Evolutionary conservation across 1,284 basidiomycete species (phyloP), one percentile per base, ranked within the genome.

Genomic region (Marasmius oreades): DNA sequence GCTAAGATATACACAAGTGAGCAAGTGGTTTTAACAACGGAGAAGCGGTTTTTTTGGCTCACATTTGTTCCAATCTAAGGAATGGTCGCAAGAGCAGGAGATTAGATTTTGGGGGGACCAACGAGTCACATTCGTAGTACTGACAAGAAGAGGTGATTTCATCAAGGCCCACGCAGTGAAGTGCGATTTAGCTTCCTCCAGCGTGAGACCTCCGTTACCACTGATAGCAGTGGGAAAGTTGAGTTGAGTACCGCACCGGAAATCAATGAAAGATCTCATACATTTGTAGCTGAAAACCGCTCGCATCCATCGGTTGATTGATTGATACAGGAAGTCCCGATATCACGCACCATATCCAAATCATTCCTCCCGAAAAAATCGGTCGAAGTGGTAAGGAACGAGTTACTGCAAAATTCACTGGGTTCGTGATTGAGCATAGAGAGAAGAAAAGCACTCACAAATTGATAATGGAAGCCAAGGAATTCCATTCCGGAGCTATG

Each of bases 121-220:
- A 11, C 5, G 0, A 28, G 7, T 7, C 36, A 16, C 14, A 43
- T 5, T 28, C 22, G 28, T 43, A 5, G 14, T 28, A n/a, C 34
- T 70, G 55, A 82, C 77, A 52, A 83, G 66, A 6, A 82, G 69
- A 10, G 81, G 82, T 0, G 81, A 82, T 64, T 82, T 84, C 76
- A 85, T 78, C 24, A 86, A 69, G n/a, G 83, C 82, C 85, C 84
- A 86, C 2, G 80, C 82, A 0, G 81, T 84, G 68, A 84, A 85
- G 62, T 85, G 82, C 1, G 82, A 75, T 66, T 85, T 85, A 6
- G 77, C 67, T 67, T 86, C 84, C 22, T 86, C 82, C 61, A 71
- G 78, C 1, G 80, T 82, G 45, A 85, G 28, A 31, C 28, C 28
- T 31, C 28, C 28, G 10, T 31, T 31, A 4, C 28, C 28, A 31